Evolutionary conservation across 495 filamentous ascomycete species (phyloP), one percentile per base, ranked within the genome.

Genomic region (Schizothecium vesticola): DNA sequence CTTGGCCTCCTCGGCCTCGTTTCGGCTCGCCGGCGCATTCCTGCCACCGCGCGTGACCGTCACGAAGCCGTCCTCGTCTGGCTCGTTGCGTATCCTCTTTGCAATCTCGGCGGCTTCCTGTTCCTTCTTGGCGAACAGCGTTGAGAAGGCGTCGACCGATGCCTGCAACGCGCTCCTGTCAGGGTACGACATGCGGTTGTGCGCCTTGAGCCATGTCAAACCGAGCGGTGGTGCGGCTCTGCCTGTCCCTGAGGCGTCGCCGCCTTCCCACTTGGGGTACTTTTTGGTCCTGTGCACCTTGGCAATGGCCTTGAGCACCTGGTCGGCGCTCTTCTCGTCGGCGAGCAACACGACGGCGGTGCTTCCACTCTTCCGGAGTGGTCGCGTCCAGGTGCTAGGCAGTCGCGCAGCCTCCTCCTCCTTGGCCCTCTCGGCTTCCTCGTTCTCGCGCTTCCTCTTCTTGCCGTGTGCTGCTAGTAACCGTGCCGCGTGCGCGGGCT

Each of bases 11-110:
- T 89, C 86, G 12, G 90, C 89, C 73, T 93, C 92, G 72, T 91
- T 90, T 68, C 88, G 86, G 59, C 87, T 82, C 21, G 91, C 92
- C 10, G 91, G 89, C 13, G 91, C 92, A 11, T 83, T 82, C 66
- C 90, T 88, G 59, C 89, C 87, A 3, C 93, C 94, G 66, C 90
- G 84, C 4, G 89, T 91, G 29, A 99, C 96, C 31, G 92, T 97
- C 23, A 97, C 84, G 75, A 99, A 99, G 11, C 95, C 95, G 78
- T 99, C 96, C 74, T 92, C 93, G 76, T 99, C 95, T 11, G 95
- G 92, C 72, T 90, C 89, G 72, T 88, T 86, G 59, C 90, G 85
- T 68, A 87, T 79, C 66, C 84, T 83, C 69, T 89, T 86, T 33
- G 86, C 87, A 22, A 87, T 81, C 25, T 86, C 86, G 59, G 83